Conservation (phyloP, 768 basidiomycete genomes). For the Stropharia rugosoannulata region DNA sequence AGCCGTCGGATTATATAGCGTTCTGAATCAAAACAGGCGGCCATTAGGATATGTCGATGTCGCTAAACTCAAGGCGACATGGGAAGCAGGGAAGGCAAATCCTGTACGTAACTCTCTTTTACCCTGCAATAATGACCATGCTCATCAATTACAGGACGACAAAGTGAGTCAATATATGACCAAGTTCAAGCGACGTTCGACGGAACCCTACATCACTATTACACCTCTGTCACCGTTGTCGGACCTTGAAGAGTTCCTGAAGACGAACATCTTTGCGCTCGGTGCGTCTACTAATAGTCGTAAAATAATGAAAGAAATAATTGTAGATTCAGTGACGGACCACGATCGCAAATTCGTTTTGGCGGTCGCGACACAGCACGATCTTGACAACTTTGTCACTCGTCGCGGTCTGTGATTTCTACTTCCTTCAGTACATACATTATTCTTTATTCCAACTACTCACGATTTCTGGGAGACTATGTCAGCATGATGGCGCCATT, state of each 20-base stretch:
- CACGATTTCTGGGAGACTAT: neutral
- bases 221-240: slow-evolving; percentile 77
- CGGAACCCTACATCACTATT: slow-evolving; percentile 74
- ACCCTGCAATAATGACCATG: neutral
- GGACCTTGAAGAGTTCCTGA: slow-evolving; percentile 81
- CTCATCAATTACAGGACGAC: slow-evolving; percentile 50
- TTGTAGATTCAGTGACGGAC: slow-evolving; percentile 68
- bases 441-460: neutral
- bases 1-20: slow-evolving; percentile 39
- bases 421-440: neutral
- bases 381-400: slow-evolving; percentile 63
- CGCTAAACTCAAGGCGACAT: slow-evolving; percentile 68
- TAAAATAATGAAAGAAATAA: neutral
- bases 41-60: slow-evolving; percentile 88
- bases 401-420: slow-evolving; percentile 41
- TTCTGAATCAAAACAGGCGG: slow-evolving; percentile 68
- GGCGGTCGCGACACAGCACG: slow-evolving; percentile 74
- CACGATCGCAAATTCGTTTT: slow-evolving; percentile 78
- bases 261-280: slow-evolving; percentile 71
- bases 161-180: slow-evolving; percentile 70
- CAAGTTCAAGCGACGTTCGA: slow-evolving; percentile 65
- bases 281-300: slow-evolving; percentile 38
- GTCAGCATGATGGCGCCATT: neutral
- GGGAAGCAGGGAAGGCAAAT: slow-evolving; percentile 71
- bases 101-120: slow-evolving; percentile 48